A percentile compares a stretch with the other conserved stretches of the same genome.
These are phyloP conservation scores for Drechslera avenae DNA, from an alignment of 2,329 filamentous ascomycete genomes.

Conservation along the genomic window DNA sequence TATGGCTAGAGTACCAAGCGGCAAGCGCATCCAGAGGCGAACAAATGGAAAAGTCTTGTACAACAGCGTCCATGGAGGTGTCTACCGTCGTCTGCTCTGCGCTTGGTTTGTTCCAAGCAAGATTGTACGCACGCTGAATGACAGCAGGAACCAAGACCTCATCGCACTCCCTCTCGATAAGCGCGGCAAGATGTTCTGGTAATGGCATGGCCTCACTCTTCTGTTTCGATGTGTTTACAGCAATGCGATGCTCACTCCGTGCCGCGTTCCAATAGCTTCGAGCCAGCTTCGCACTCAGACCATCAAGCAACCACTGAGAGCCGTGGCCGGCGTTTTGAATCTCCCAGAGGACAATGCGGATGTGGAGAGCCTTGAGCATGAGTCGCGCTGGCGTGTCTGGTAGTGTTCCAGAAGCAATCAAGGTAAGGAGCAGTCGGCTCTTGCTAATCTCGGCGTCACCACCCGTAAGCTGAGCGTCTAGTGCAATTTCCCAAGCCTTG, in stretches of 20 bases:
- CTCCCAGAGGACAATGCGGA: conserved; percentile 87
- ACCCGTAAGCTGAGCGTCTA: conserved; percentile 90
- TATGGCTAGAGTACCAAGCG: conserved; percentile 84
- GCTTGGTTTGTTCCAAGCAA: conserved; percentile 84
- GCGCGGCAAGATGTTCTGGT: conserved; percentile 73
- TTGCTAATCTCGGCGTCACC: conserved; percentile 90
- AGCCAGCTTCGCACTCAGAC: conserved; percentile 74
- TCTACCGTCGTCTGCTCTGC: conserved; percentile 68
- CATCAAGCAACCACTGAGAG: conserved; percentile 67
- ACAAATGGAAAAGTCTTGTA: conserved; percentile 82
- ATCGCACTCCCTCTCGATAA: conserved; percentile 81
- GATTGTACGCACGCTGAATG: conserved; percentile 83
- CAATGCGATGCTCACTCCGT: conserved; percentile 62
- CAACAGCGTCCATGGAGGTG: conserved; percentile 78
- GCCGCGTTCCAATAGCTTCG: conserved; percentile 82
- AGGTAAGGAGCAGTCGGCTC: conserved; percentile 80
- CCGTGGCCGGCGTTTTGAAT: conserved; percentile 69
- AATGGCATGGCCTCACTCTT: conserved; percentile 67
- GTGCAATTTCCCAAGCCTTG: conserved; percentile 90
- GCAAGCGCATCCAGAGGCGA: conserved; percentile 89
- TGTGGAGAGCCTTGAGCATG: conserved; percentile 91
- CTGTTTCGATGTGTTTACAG: conserved; percentile 44
- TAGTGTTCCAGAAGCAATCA: conserved; percentile 85
- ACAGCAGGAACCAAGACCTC: conserved; percentile 78
- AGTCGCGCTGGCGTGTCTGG: conserved; percentile 80